Evolutionary conservation across 208 protist species (phyloP).

Genomic region (Zelonia costaricensis): DNA sequence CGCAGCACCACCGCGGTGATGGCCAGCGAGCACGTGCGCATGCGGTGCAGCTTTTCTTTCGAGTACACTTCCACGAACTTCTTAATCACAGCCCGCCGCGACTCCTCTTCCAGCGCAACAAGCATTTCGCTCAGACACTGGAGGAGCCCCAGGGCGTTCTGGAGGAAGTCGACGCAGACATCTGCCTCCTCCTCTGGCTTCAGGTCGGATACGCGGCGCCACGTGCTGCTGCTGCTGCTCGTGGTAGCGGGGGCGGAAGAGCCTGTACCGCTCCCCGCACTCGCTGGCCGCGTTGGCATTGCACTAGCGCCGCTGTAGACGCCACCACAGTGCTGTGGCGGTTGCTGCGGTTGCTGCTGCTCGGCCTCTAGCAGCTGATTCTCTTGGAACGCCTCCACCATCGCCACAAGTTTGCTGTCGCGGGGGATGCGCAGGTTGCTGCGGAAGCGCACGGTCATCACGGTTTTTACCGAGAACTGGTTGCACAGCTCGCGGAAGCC

Average conservation of each 20-base stretch:
- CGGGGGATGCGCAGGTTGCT: neutral
- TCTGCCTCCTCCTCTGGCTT: neutral
- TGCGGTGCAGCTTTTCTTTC: slow-evolving; percentile 1
- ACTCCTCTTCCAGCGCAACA: slow-evolving; percentile 6
- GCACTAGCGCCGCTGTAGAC: no score
- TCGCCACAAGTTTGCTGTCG: neutral
- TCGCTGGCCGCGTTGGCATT: no score
- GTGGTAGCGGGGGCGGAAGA: no score
- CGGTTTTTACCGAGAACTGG: neutral
- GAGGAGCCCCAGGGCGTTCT: neutral
- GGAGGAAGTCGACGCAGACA: slow-evolving; percentile 9
- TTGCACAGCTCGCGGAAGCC: neutral
- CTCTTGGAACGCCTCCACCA: neutral
- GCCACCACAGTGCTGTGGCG: no score
- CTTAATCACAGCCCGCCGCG: neutral
- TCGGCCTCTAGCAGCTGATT: no score
- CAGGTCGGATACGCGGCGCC: neutral
- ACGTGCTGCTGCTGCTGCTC: no score
- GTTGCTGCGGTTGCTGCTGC: no score
- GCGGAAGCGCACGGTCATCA: neutral
- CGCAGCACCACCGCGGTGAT: slow-evolving; percentile 13
- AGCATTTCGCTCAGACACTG: neutral
- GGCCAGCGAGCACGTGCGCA: neutral
- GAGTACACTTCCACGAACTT: neutral
- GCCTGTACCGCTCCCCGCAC: no score